A percentile compares a stretch with the other conserved stretches of the same genome.
These are phyloP conservation scores for Diaporthe ampelina DNA, from an alignment of 2,329 filamentous ascomycete species.

Conservation along the genomic window DNA sequence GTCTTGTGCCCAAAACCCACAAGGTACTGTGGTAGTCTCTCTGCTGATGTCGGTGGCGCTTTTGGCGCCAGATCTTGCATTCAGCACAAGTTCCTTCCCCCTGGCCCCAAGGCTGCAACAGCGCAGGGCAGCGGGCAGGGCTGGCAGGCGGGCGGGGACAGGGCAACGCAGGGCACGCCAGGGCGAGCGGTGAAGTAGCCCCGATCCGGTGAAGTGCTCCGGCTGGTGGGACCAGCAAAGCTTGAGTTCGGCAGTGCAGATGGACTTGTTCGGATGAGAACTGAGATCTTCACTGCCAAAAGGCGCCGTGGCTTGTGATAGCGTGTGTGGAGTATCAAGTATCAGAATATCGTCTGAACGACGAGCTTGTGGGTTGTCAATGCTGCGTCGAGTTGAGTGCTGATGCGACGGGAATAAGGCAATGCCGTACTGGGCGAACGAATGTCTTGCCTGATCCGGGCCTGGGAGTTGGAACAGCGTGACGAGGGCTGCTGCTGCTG, in stretches of 20 bases:
- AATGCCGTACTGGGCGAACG: background rate
- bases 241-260: conserved; percentile 31
- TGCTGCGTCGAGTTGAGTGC: background rate
- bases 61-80: conserved; percentile 19
- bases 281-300: conserved; percentile 6
- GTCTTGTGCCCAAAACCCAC: background rate
- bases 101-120: conserved; percentile 16
- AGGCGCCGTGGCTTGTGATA: conserved; percentile 1
- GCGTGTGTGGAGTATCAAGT: background rate
- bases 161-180: background rate
- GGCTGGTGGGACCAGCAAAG: conserved; percentile 26
- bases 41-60: conserved; percentile 37
- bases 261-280: conserved; percentile 14
- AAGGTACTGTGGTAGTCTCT: background rate
- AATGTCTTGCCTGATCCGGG: background rate
- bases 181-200: conserved; percentile 20
- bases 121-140: conserved; percentile 18
- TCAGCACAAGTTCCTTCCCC: background rate
- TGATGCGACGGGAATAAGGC: background rate
- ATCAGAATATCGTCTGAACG: background rate
- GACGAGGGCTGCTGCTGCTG: background rate
- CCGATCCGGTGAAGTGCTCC: conserved; percentile 24
- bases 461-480: background rate
- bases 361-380: background rate
- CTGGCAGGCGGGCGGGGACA: background rate